Percentiles rank a stretch among this genome's conserved stretches.
Evolutionary conservation across 805 yeast species (phyloP).

Genomic region (Isabelozyma heimii): DNA sequence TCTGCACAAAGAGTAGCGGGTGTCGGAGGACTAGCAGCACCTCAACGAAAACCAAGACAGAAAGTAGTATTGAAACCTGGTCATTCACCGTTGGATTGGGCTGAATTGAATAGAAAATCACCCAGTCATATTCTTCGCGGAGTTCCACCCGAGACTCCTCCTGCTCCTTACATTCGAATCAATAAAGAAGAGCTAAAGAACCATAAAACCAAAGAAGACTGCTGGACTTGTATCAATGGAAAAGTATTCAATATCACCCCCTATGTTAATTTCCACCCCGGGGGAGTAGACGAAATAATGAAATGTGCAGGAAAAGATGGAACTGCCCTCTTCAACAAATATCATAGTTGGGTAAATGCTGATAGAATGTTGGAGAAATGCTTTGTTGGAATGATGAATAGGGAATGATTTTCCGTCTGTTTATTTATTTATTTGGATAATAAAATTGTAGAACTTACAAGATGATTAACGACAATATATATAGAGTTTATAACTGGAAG

Average conservation of each 20-base stretch:
- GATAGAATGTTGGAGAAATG: conserved; percentile 81
- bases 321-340: conserved; percentile 69
- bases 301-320: conserved; percentile 84
- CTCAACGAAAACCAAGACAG: conserved; percentile 14
- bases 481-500: no score
- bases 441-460: neutral
- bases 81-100: conserved; percentile 88
- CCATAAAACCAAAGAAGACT: conserved; percentile 64
- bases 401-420: neutral
- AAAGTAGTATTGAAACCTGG: conserved; percentile 75
- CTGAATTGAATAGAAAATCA: conserved; percentile 45
- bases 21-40: conserved; percentile 8
- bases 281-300: conserved; percentile 78
- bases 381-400: conserved; percentile 54
- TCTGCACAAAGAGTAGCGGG: conserved; percentile 34
- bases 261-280: conserved; percentile 87
- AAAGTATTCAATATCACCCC: conserved; percentile 85
- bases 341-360: conserved; percentile 73
- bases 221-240: conserved; percentile 81
- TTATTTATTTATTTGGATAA: neutral
- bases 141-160: conserved; percentile 50
- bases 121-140: conserved; percentile 53
- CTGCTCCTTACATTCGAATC: conserved; percentile 47
- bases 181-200: conserved; percentile 54
- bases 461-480: neutral